phyloP scores from a whole-genome alignment of 768 basidiomycete genomes.

The Lentinula edodes region DNA sequence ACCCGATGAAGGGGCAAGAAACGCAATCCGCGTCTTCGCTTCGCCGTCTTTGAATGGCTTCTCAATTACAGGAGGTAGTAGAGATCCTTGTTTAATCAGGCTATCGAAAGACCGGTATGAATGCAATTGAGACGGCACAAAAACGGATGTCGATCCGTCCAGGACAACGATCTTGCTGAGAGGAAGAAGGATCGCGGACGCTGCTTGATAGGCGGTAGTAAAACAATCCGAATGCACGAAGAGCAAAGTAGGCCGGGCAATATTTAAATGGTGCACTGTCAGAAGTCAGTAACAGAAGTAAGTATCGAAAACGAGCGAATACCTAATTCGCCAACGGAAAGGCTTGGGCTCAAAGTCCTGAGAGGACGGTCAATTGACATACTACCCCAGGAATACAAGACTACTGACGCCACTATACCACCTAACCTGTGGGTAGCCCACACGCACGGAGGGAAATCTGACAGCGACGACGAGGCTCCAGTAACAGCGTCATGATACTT shows the following conservation, averaged over 20 bases:
- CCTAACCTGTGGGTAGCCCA: conserved; percentile 40
- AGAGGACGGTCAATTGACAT: background rate
- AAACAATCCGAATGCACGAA: conserved; percentile 25
- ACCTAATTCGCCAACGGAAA: conserved; percentile 15
- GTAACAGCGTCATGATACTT: background rate
- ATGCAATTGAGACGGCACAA: conserved; percentile 3
- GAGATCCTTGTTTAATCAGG: conserved; percentile 26
- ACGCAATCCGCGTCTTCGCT: conserved; percentile 39
- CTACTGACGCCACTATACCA: conserved; percentile 31
- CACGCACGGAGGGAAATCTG: conserved; percentile 30
- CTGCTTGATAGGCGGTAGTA: conserved; percentile 22
- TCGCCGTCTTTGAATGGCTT: conserved; percentile 31
- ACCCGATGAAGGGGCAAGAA: conserved; percentile 47
- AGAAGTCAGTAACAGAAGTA: background rate
- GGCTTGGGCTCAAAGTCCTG: conserved; percentile 14
- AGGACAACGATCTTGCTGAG: conserved; percentile 25
- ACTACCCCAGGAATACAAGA: background rate
- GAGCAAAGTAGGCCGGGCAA: conserved; percentile 26
- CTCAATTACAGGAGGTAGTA: conserved; percentile 29
- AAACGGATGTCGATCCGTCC: conserved; percentile 8
- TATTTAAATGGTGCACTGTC: conserved; percentile 29
- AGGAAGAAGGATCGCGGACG: conserved; percentile 11
- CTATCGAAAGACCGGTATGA: conserved; percentile 20
- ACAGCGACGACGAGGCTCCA: background rate
- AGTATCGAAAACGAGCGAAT: background rate